These are phyloP conservation scores for Dimargaris cristalligena DNA, from an alignment of 192 early-diverging fungal genomes.

Conservation along the genomic window DNA sequence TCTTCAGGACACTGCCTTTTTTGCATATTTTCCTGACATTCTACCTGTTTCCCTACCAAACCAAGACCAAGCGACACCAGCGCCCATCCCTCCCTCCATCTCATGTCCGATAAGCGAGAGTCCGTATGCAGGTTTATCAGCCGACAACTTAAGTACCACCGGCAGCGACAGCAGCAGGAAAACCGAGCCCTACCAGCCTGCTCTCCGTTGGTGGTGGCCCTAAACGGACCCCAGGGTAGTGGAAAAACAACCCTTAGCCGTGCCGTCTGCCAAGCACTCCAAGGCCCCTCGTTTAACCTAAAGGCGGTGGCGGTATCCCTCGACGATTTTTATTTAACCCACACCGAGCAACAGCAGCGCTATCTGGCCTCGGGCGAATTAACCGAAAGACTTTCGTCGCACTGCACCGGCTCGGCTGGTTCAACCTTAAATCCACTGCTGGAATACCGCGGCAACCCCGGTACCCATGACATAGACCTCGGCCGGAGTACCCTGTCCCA, in stretches of 20 bases:
- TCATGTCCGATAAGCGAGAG: no score
- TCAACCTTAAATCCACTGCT: slow-evolving; percentile 51
- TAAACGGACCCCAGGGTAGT: slow-evolving; percentile 66
- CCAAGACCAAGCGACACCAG: no score
- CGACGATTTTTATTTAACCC: slow-evolving; percentile 76
- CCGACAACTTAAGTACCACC: no score
- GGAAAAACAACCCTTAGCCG: slow-evolving; percentile 45
- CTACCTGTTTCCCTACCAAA: no score
- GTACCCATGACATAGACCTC: slow-evolving; percentile 71
- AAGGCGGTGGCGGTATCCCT: slow-evolving; percentile 45
- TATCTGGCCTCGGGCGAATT: neutral
- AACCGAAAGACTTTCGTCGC: slow-evolving; percentile 17
- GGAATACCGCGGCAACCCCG: slow-evolving; percentile 70
- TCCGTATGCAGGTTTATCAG: no score
- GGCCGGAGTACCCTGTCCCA: slow-evolving; percentile 31
- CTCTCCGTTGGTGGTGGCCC: slow-evolving; percentile 58
- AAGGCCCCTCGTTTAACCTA: slow-evolving; percentile 21
- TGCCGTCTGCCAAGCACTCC: slow-evolving; percentile 24
- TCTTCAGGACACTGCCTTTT: no score
- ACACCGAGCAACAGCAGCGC: slow-evolving; percentile 34
- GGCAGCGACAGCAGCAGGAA: no score
- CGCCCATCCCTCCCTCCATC: no score
- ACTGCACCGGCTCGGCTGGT: slow-evolving; percentile 14
- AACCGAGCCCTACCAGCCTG: no score
- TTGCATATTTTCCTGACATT: no score